These are phyloP conservation scores for Xenoacremonium recifei DNA, from an alignment of 2,329 filamentous ascomycete species.

Conservation along the genomic window DNA sequence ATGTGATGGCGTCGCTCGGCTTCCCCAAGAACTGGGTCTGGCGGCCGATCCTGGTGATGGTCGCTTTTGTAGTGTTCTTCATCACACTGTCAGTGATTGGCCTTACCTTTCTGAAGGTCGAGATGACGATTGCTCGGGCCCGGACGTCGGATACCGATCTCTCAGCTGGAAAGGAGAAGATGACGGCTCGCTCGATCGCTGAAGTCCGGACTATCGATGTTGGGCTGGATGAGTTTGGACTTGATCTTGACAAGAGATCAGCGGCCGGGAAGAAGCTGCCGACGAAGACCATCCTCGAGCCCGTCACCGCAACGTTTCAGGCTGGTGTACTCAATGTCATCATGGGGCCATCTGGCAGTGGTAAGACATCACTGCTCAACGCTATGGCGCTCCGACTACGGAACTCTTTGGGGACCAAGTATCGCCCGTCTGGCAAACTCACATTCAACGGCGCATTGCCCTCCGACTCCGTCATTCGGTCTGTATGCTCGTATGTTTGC, in stretches of 20 bases:
- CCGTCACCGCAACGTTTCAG: constrained; percentile 64
- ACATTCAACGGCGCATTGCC: constrained; percentile 69
- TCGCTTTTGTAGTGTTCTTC: constrained; percentile 64
- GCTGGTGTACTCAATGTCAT: constrained; percentile 72
- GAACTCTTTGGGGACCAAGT: constrained; percentile 60
- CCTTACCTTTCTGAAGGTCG: constrained; percentile 62
- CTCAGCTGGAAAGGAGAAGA: constrained; percentile 69
- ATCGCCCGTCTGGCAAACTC: constrained; percentile 60
- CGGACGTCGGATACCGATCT: constrained; percentile 58
- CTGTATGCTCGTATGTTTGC: constrained; percentile 73
- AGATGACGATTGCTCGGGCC: constrained; percentile 68
- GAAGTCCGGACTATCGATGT: constrained; percentile 63
- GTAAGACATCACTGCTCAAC: constrained; percentile 74
- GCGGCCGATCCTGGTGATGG: constrained; percentile 61
- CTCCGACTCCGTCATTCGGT: constrained; percentile 66
- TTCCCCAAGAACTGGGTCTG: constrained; percentile 67
- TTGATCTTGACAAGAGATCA: constrained; percentile 63
- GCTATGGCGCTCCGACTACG: constrained; percentile 68
- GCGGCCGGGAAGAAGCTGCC: constrained; percentile 50
- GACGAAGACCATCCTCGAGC: constrained; percentile 61
- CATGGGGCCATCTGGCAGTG: constrained; percentile 77
- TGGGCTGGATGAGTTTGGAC: constrained; percentile 60
- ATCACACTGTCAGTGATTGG: constrained; percentile 59
- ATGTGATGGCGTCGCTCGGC: constrained; percentile 67
- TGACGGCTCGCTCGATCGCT: constrained; percentile 51